These are phyloP conservation scores for Erythrophleum ivorense DNA, from an alignment of 331 rosid genomes.

Conservation along the genomic window DNA sequence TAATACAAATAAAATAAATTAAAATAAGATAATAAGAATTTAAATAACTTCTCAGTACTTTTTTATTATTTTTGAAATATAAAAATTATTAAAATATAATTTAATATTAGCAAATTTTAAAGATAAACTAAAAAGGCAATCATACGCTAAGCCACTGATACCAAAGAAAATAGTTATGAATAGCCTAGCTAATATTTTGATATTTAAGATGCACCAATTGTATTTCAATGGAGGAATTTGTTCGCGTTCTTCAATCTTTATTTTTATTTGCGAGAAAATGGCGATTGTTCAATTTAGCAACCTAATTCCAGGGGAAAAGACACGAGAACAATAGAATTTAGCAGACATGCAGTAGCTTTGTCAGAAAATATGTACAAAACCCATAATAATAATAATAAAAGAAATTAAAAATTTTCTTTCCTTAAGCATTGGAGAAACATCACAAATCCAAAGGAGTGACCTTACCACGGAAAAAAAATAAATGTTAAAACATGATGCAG, in stretches of 20 bases:
- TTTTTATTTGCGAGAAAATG: neutral
- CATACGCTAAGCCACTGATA: too few relatives aligned
- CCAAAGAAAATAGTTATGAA: too few relatives aligned
- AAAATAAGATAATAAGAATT: too few relatives aligned
- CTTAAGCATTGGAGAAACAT: constrained; percentile 23
- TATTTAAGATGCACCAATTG: neutral
- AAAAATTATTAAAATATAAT: too few relatives aligned
- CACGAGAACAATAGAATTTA: neutral
- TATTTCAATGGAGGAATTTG: neutral
- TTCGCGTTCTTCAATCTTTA: neutral
- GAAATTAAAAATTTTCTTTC: neutral
- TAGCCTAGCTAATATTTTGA: too few relatives aligned
- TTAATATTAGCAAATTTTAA: too few relatives aligned
- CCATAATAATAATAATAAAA: neutral
- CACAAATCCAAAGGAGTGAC: constrained; percentile 22
- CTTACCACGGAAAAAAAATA: neutral
- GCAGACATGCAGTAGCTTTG: neutral
- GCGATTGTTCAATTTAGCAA: neutral
- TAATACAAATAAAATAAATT: too few relatives aligned
- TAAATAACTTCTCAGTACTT: too few relatives aligned
- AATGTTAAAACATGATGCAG: constrained; percentile 11
- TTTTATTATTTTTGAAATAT: too few relatives aligned
- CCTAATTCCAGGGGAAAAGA: neutral
- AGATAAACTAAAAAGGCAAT: too few relatives aligned
- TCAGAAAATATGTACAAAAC: neutral